phyloP scores from a whole-genome alignment of 78 protist species.

The Protostelium mycophagum region DNA sequence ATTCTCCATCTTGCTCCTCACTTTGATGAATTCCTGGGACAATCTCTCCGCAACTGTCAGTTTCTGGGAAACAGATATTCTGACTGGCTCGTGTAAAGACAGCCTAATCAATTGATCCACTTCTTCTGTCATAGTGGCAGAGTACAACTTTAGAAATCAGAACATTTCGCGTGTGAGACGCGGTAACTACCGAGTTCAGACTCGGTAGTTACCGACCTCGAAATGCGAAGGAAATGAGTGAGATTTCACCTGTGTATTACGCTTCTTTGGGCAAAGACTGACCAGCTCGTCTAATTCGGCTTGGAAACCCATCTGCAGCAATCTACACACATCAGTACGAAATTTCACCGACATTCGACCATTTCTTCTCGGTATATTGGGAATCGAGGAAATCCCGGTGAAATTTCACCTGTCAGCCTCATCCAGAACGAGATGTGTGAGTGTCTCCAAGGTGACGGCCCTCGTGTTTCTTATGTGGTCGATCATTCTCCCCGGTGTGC shows the following conservation, averaged over 20 bases:
- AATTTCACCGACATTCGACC: no score
- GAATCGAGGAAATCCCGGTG: not conserved
- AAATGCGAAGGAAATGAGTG: not conserved
- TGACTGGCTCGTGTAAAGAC: conserved; percentile 61
- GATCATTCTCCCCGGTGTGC: conserved; percentile 92
- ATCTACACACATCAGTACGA: not conserved
- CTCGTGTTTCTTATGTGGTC: conserved; percentile 81
- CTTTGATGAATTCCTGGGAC: conserved; percentile 77
- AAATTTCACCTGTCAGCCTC: conserved; percentile 80
- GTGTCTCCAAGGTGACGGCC: conserved; percentile 63
- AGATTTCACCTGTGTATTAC: conserved; percentile 71
- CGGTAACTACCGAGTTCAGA: no score
- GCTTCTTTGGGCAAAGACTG: conserved; percentile 47
- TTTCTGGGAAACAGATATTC: conserved; percentile 65
- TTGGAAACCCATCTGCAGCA: conserved; percentile 85
- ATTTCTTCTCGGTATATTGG: no score
- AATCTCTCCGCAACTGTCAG: conserved; percentile 53
- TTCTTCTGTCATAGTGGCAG: conserved; percentile 85
- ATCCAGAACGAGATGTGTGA: conserved; percentile 76
- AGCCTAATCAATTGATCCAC: conserved; percentile 58
- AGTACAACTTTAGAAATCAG: conserved; percentile 46
- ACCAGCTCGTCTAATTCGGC: conserved; percentile 74
- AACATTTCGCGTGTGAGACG: not conserved
- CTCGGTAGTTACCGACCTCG: no score
- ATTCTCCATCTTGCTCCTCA: conserved; percentile 13